Evolutionary conservation across 345 rosid genomes (phyloP), one percentile per base, ranked within the genome.

Genomic region (Balakata baccata): DNA sequence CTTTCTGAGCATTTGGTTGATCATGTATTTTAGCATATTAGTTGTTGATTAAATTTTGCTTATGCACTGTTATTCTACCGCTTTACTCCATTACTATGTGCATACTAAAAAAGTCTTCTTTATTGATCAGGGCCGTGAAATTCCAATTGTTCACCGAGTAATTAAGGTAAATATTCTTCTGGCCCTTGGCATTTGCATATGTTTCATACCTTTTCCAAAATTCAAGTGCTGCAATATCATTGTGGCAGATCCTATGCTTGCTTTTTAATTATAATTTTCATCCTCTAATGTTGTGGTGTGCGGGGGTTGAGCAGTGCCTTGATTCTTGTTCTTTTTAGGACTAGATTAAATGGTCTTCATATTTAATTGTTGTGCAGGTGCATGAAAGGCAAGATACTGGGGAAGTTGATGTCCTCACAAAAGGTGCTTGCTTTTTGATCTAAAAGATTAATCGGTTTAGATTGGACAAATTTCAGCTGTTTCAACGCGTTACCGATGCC

Each of bases 121-220:
- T n/a, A 50, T 70, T 66, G 65, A 71, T 74, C 87, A 92, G 98
- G 99, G 99, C 29, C 92, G 96, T 80, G 93, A 88, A 73, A 96
- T 93, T 78, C 98, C 99, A 43, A 93, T 93, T 46, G 97, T 93
- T 76, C 99, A 96, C 83, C 97, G 99, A 75, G 97, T 89, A 7
- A 96, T 96, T 56, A 88, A 91, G 93, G 99, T 95, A 87, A 77
- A 17, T n/a, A 16, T 68, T 78, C 29, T 45, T 51, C 43, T 39
- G 46, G 46, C 68, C 39, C 64, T 23, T 20, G 6, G 62, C 54
- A 46, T 45, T 13, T 45, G 18, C 56, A 52, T 52, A 17, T 52
- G 25, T 54, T 7, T 1, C 59, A 20, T 54, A 54, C 25, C 20
- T 54, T 54, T 51, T 51, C 18, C 14, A 51, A 14, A 51, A 51